phyloP scores from a whole-genome alignment of 2,329 filamentous ascomycete genomes.

The Cordyceps cicadae region DNA sequence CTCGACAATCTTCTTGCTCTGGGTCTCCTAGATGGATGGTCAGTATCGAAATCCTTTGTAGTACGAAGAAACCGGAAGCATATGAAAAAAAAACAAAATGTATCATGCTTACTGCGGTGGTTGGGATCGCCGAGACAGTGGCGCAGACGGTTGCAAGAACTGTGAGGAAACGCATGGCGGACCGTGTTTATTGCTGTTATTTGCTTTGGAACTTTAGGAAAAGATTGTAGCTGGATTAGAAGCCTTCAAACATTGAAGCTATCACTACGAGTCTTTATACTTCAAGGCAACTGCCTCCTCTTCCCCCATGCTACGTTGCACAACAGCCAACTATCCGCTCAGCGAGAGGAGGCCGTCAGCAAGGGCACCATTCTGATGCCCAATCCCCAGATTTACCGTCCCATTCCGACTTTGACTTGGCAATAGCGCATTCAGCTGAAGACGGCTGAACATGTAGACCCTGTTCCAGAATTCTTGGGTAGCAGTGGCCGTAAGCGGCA shows the following conservation, averaged over 20 bases:
- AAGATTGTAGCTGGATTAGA: not conserved
- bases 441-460: not conserved
- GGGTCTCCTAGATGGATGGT: not conserved
- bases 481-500: not conserved
- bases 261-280: not conserved
- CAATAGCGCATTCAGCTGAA: not conserved
- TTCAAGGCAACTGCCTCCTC: not conserved
- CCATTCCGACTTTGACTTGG: not conserved
- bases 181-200: not conserved
- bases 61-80: not conserved
- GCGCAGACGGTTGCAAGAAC: slow-evolving; percentile 1
- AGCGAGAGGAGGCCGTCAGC: not conserved
- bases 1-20: not conserved
- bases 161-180: slow-evolving; percentile 4
- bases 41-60: not conserved
- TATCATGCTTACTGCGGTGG: not conserved
- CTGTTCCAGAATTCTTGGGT: not conserved
- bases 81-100: too few species aligned
- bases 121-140: not conserved
- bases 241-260: not conserved
- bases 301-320: not conserved
- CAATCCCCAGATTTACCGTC: not conserved
- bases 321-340: not conserved
- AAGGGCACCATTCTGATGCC: not conserved
- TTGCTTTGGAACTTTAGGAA: not conserved